Conservation (phyloP, 176 grass and related monocot species). For the Eragrostis nindensis region DNA sequence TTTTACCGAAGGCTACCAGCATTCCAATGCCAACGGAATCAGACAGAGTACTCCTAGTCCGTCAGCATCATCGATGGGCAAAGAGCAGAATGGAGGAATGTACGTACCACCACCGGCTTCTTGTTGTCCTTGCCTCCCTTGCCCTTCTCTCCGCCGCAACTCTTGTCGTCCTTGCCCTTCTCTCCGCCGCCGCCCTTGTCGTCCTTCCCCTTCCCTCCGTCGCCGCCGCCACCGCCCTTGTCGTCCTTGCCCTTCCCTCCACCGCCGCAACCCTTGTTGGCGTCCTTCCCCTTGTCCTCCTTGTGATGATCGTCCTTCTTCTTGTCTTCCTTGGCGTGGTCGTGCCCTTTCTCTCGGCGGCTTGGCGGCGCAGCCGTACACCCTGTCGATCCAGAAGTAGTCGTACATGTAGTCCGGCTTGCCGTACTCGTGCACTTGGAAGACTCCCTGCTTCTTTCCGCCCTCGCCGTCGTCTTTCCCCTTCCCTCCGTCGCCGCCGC, state of each 20-base stretch:
- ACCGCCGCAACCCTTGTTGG: not conserved
- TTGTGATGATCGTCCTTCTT: no score
- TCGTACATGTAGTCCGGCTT: constrained; percentile 7
- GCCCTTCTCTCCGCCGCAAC: not conserved
- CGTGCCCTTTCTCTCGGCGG: not conserved
- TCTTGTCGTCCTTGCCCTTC: not conserved
- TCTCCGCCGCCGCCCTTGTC: not conserved
- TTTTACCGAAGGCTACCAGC: no score
- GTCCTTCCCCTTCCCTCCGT: no score
- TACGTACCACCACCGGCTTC: constrained; percentile 34
- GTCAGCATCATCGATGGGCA: no score
- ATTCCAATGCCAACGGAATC: no score
- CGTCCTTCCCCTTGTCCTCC: not conserved
- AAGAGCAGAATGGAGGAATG: no score
- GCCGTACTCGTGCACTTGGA: constrained; percentile 12
- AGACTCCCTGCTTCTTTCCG: not conserved
- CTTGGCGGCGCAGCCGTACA: not conserved
- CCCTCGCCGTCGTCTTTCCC: not conserved
- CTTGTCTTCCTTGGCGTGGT: not conserved
- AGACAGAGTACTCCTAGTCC: no score
- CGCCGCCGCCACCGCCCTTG: no score
- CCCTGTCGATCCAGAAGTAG: not conserved
- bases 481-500: not conserved
- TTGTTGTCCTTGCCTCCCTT: constrained; percentile 37
- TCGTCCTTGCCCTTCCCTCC: not conserved